Percentiles rank a stretch among this genome's conserved stretches.
Evolutionary conservation across 805 yeast species (phyloP).

Genomic region (Torulaspora gathmanii): DNA sequence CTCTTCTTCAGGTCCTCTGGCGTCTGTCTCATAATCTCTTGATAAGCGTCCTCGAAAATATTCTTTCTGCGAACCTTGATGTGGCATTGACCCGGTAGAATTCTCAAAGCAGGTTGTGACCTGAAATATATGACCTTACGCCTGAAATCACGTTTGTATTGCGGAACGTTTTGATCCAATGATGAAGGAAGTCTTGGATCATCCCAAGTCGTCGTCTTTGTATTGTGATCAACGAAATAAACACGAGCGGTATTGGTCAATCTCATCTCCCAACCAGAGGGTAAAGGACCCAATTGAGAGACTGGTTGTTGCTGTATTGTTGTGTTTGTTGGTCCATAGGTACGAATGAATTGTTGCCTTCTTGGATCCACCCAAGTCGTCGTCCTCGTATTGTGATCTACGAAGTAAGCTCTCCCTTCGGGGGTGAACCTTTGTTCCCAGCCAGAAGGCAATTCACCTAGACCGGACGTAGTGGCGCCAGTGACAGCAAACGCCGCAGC

Average conservation of each 20-base stretch:
- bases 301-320: constrained; percentile 98
- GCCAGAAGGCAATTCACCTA: constrained; percentile 96
- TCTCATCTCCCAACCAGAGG: constrained; percentile 99
- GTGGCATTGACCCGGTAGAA: constrained; percentile 97
- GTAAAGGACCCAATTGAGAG: constrained; percentile 94
- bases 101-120: constrained; percentile 96
- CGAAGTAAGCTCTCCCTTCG: constrained; percentile 97
- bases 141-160: constrained; percentile 97
- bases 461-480: constrained; percentile 87
- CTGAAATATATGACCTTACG: constrained; percentile 96
- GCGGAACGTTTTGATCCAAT: constrained; percentile 96
- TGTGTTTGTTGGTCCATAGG: constrained; percentile 78
- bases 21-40: constrained; percentile 97
- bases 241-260: constrained; percentile 97
- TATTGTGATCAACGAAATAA: constrained; percentile 97
- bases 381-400: constrained; percentile 98
- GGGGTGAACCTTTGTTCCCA: constrained; percentile 99
- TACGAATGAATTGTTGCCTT: constrained; percentile 95
- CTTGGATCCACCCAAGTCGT: constrained; percentile 99
- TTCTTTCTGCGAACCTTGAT: constrained; percentile 95
- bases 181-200: constrained; percentile 98
- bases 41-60: constrained; percentile 95
- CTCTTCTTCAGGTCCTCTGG: constrained; percentile 98
- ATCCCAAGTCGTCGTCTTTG: constrained; percentile 99
- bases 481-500: constrained; percentile 63